Evolutionary conservation across 2,329 filamentous ascomycete genomes (phyloP).

Genomic region (Dothideomycetes sp.): DNA sequence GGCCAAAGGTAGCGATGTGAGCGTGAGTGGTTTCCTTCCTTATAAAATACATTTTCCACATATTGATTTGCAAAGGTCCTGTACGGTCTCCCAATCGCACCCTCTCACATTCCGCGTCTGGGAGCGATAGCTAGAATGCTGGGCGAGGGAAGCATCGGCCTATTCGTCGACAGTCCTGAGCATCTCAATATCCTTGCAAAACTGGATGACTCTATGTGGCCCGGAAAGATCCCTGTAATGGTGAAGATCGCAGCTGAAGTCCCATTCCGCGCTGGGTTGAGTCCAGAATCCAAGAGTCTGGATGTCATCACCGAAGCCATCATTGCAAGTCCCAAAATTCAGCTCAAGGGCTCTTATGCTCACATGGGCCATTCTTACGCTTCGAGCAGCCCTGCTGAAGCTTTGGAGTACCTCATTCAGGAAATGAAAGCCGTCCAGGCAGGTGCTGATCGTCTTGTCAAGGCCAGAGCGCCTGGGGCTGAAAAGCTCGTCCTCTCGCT

Average conservation of each 20-base stretch:
- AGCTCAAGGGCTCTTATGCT: conserved; percentile 56
- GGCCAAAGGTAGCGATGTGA: conserved; percentile 42
- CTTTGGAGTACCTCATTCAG: conserved; percentile 45
- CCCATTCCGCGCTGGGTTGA: conserved; percentile 54
- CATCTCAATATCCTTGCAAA: conserved; percentile 43
- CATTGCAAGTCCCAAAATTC: conserved; percentile 28
- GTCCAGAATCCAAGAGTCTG: conserved; percentile 37
- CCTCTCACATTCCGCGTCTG: conserved; percentile 50
- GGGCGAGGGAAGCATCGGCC: conserved; percentile 44
- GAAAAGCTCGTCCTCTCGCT: conserved; percentile 49
- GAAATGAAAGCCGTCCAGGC: conserved; percentile 47
- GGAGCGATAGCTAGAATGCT: conserved; percentile 44
- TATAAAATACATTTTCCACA: neutral
- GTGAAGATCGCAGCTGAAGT: conserved; percentile 68
- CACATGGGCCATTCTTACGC: conserved; percentile 65
- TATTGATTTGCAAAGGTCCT: conserved; percentile 39
- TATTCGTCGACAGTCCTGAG: conserved; percentile 59
- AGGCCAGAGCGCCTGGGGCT: conserved; percentile 14
- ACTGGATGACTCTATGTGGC: conserved; percentile 25
- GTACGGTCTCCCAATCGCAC: conserved; percentile 60
- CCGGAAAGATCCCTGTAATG: conserved; percentile 44
- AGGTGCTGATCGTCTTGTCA: conserved; percentile 28
- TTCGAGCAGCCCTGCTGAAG: conserved; percentile 42
- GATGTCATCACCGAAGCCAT: conserved; percentile 38
- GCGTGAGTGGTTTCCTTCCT: conserved; percentile 33